Evolutionary conservation across 257 asterid genomes (phyloP), one percentile per base, ranked within the genome.

Genomic region (Solanum bulbocastanum): DNA sequence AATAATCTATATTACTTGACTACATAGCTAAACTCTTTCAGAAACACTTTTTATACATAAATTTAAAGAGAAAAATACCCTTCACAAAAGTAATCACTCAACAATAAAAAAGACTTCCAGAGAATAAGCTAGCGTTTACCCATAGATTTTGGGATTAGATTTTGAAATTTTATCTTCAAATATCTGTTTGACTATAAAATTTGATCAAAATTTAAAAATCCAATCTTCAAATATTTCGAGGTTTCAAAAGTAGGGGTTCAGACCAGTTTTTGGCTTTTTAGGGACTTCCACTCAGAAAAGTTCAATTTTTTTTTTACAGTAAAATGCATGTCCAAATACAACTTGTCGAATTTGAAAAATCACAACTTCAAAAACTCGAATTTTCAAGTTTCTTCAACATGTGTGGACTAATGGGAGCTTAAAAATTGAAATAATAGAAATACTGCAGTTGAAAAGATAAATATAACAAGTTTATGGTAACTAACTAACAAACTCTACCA

Each of bases 301-400:
- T 58, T 58, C 27, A 58, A 20, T 0, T 3, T 30, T 0, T 58
- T 49, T 8, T 20, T 8, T 0, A 12, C 65, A 56, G 0, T 56
- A 56, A 56, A 56, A 56, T 18, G 0, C 1, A 58, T 58, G 25
- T 58, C 2, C 25, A 58, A 58, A 58, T 25, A 58, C 25, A 60
- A 22, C 1, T 60, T 56, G 15, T 44, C 49, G 10, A 56, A 56
- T 56, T 56, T 20, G 9, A 18, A 56, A 20, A 56, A 56, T 56
- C 27, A 60, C 69, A 58, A 52, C 13, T 23, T 62, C 30, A 10
- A 60, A 62, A 62, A 62, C 30, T 62, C 7, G 1, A 62, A 23
- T 62, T 62, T 62, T 23, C 69, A 10, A 23, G 69, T 0, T 62
- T 62, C 69, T 62, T 23, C 69, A 60, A 60, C 30, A 60, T 3